These are phyloP conservation scores for Russula griseocarnosa DNA, from an alignment of 768 basidiomycete species.

Conservation along the genomic window DNA sequence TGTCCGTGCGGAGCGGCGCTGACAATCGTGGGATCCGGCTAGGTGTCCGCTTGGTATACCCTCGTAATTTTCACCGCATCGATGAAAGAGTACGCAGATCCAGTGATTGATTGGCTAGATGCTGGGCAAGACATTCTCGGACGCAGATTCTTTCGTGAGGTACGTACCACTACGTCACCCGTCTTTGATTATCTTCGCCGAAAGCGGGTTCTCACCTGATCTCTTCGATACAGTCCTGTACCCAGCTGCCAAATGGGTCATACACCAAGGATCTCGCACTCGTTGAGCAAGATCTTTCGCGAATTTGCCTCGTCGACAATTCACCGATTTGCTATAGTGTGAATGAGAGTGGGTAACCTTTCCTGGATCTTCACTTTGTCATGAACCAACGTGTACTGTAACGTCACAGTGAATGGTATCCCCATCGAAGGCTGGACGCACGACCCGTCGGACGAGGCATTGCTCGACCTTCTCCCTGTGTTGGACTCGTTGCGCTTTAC, in stretches of 20 bases:
- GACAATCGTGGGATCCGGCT: slow-evolving; percentile 13
- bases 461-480: slow-evolving; percentile 92
- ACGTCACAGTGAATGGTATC: slow-evolving; percentile 84
- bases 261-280: slow-evolving; percentile 91
- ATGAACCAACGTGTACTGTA: background rate
- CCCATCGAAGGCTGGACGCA: slow-evolving; percentile 99
- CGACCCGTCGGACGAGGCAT: slow-evolving; percentile 93
- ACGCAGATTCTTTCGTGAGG: slow-evolving; percentile 89
- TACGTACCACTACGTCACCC: slow-evolving; percentile 31
- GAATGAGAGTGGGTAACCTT: slow-evolving; percentile 70
- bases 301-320: slow-evolving; percentile 94
- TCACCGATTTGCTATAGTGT: slow-evolving; percentile 88
- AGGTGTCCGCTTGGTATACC: slow-evolving; percentile 99
- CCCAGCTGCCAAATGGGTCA: slow-evolving; percentile 84
- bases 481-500: slow-evolving; percentile 96
- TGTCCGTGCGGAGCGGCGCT: background rate
- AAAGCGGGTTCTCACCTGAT: background rate
- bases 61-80: slow-evolving; percentile 98
- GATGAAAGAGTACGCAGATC: slow-evolving; percentile 99
- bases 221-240: slow-evolving; percentile 66
- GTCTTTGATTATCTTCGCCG: background rate
- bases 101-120: slow-evolving; percentile 99
- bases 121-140: slow-evolving; percentile 87
- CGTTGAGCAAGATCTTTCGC: slow-evolving; percentile 85
- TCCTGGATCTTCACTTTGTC: background rate